phyloP scores from a whole-genome alignment of 2,329 filamentous ascomycete species.

The Epicoccum nigrum region DNA sequence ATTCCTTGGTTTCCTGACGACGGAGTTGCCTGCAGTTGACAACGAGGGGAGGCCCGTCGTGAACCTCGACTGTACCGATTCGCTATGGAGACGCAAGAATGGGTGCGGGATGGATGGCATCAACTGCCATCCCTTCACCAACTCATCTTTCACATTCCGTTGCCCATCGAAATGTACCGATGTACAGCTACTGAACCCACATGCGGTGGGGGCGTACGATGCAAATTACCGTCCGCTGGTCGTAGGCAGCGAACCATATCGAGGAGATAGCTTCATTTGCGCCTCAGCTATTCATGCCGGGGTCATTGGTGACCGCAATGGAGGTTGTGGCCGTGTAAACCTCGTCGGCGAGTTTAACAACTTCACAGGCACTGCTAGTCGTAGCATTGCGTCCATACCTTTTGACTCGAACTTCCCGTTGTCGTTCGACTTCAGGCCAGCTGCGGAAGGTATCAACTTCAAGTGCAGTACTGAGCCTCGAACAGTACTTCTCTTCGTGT shows the following conservation, averaged over 20 bases:
- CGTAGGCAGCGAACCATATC: slow-evolving; percentile 70
- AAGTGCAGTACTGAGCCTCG: slow-evolving; percentile 71
- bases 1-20: slow-evolving; percentile 69
- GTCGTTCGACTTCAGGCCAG: slow-evolving; percentile 71
- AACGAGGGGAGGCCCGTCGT: slow-evolving; percentile 70
- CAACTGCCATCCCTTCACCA: slow-evolving; percentile 75
- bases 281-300: slow-evolving; percentile 85
- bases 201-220: slow-evolving; percentile 73
- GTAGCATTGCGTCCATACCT: slow-evolving; percentile 76
- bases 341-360: slow-evolving; percentile 70
- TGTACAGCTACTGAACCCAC: slow-evolving; percentile 70
- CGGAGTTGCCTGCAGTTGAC: slow-evolving; percentile 62
- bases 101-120: slow-evolving; percentile 75
- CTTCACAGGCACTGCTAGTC: slow-evolving; percentile 65
- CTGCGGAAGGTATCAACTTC: slow-evolving; percentile 64
- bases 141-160: slow-evolving; percentile 71
- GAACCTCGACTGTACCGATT: slow-evolving; percentile 70
- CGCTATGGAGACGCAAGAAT: slow-evolving; percentile 74
- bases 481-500: slow-evolving; percentile 80
- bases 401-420: slow-evolving; percentile 91
- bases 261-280: slow-evolving; percentile 90
- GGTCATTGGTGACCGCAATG: slow-evolving; percentile 68
- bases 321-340: slow-evolving; percentile 81
- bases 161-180: slow-evolving; percentile 74
- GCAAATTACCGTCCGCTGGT: slow-evolving; percentile 62